Evolutionary conservation across 2,329 filamentous ascomycete species (phyloP), one percentile per base, ranked within the genome.

Genomic region (Aspergillus flavus): DNA sequence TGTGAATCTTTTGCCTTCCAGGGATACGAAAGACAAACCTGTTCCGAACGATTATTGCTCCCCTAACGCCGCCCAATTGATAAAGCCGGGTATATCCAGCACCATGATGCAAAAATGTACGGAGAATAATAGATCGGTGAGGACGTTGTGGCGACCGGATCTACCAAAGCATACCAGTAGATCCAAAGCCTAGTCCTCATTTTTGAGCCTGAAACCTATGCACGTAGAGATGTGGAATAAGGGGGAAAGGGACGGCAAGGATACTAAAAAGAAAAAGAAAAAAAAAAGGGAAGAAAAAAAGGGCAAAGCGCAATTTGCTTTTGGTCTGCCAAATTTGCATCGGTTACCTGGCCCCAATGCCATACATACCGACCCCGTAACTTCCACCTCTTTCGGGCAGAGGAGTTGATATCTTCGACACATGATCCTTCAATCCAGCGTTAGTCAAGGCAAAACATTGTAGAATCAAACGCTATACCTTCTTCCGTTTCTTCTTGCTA

Each of bases 61-160:
- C 69, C 67, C 68, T 48, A 61, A 78, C 76, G 76, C 76, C 76
- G 67, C 76, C 76, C 76, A 68, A 76, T 72, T 72, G 71, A 76
- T 75, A 71, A 78, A 80, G 77, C 78, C 78, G 78, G 78, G 79
- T 81, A 81, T 81, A 81, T 80, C 79, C 79, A 79, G 78, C 78
- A 80, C 79, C 79, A 73, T 76, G 72, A 80, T 80, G 79, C 79
- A 70, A 80, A 79, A 76, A 78, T 77, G 74, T 77, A 76, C 71
- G 64, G 65, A 74, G 69, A 72, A 73, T 67, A 64, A 66, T 64
- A 63, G 65, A 59, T 66, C 58, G 57, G 66, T 50, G 59, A 67
- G 66, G 66, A 66, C 60, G 56, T 59, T 63, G 67, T 50, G 57
- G 60, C 16, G 46, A 62, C 48, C 45, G 54, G 58, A 58, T 30